Conservation (phyloP, 2,329 filamentous ascomycete genomes). For the Lasiodiplodia theobromae region DNA sequence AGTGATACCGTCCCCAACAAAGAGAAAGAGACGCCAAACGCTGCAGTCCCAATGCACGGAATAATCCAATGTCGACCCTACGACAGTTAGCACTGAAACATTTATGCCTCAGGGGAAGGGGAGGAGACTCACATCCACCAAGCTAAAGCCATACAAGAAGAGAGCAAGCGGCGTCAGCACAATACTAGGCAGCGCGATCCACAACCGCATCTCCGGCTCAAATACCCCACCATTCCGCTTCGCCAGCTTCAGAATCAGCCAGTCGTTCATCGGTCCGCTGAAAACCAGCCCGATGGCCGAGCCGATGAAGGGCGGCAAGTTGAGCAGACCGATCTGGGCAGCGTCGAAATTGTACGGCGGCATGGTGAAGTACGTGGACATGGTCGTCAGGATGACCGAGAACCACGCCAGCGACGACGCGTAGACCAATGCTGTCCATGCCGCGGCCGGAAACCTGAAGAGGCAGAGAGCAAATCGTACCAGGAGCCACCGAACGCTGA, state of each 20-base stretch:
- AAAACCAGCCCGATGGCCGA: conserved; percentile 47
- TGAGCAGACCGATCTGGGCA: conserved; percentile 56
- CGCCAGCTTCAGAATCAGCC: conserved; percentile 36
- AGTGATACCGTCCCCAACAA: conserved; percentile 41
- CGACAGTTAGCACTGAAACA: conserved; percentile 33
- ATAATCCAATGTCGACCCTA: conserved; percentile 39
- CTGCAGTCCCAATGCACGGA: conserved; percentile 46
- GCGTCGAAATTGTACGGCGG: conserved; percentile 49
- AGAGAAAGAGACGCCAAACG: conserved; percentile 46
- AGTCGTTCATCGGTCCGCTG: conserved; percentile 46
- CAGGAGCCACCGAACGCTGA: conserved; percentile 40
- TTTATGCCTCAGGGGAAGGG: neutral
- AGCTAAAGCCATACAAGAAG: conserved; percentile 48
- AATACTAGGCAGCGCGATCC: neutral
- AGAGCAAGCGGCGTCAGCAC: conserved; percentile 44
- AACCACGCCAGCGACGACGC: conserved; percentile 48
- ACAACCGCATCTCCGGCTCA: conserved; percentile 38
- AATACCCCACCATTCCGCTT: conserved; percentile 36
- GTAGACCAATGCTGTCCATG: conserved; percentile 47
- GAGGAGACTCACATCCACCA: conserved; percentile 33
- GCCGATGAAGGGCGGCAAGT: conserved; percentile 45
- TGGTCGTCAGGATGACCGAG: conserved; percentile 47
- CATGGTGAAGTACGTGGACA: conserved; percentile 48
- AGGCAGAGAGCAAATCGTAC: conserved; percentile 49
- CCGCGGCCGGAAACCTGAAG: conserved; percentile 49